phyloP scores from a whole-genome alignment of 768 basidiomycete genomes.

The Tylopilus sp. region DNA sequence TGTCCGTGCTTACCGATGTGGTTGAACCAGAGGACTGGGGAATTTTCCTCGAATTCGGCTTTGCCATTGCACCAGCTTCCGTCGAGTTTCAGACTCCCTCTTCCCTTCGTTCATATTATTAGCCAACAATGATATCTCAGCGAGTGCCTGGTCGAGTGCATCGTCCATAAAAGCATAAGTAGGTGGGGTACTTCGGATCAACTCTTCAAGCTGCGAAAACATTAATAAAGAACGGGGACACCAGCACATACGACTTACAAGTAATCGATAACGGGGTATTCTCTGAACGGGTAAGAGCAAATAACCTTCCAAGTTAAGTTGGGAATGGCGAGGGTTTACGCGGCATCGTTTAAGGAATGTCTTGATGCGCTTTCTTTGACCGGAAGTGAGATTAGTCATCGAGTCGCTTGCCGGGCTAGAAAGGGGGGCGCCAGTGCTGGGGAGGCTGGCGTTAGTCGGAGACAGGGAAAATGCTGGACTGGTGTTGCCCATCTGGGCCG shows the following conservation, averaged over 20 bases:
- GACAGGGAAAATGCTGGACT: constrained; percentile 39
- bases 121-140: constrained; percentile 85
- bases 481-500: constrained; percentile 37
- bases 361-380: constrained; percentile 87
- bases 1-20: constrained; percentile 67
- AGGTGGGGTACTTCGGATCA: constrained; percentile 83
- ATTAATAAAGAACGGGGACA: background rate
- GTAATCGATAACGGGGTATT: constrained; percentile 92
- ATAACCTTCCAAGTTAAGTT: constrained; percentile 92
- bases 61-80: constrained; percentile 90
- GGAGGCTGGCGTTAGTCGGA: constrained; percentile 55
- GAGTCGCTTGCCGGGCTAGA: constrained; percentile 40
- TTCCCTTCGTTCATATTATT: constrained; percentile 99
- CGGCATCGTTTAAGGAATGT: constrained; percentile 88
- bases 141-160: constrained; percentile 78
- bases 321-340: constrained; percentile 85
- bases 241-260: constrained; percentile 52
- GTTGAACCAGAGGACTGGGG: constrained; percentile 96
- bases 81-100: constrained; percentile 88
- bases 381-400: constrained; percentile 60
- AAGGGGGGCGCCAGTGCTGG: constrained; percentile 50
- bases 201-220: constrained; percentile 64
- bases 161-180: constrained; percentile 72
- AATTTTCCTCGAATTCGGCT: constrained; percentile 85
- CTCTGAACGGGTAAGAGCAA: constrained; percentile 93